Evolutionary conservation across 2,329 filamentous ascomycete species (phyloP).

Genomic region (Colletotrichum higginsianum): DNA sequence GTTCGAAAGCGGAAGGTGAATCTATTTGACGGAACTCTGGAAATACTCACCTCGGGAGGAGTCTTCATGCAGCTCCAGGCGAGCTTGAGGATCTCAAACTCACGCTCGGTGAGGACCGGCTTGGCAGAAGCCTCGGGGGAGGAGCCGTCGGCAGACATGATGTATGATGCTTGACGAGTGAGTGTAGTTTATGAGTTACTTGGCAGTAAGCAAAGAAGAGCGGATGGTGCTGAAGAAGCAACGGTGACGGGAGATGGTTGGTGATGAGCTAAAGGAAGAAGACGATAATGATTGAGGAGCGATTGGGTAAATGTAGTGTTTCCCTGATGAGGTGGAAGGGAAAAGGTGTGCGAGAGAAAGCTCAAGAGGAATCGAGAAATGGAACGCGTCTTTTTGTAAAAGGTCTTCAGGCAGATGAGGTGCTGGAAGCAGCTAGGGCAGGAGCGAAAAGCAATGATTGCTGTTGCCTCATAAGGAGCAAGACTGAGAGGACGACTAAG

Average conservation of each 20-base stretch:
- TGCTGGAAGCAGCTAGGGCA: neutral
- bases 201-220: too few relatives aligned
- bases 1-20: neutral
- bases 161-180: neutral
- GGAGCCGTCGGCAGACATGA: conserved; percentile 6
- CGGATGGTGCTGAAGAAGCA: neutral
- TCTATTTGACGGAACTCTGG: neutral
- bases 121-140: conserved; percentile 18
- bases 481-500: too few relatives aligned
- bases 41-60: conserved; percentile 45
- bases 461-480: neutral
- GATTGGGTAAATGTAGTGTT: neutral
- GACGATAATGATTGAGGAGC: neutral
- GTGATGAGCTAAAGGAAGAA: too few relatives aligned
- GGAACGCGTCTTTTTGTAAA: neutral
- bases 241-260: neutral
- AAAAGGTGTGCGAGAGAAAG: neutral
- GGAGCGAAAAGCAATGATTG: neutral
- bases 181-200: neutral
- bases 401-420: neutral
- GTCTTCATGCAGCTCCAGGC: conserved; percentile 48
- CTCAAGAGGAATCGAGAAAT: neutral
- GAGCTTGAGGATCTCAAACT: conserved; percentile 46
- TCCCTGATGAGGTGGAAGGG: neutral
- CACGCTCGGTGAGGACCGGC: conserved; percentile 44